Evolutionary conservation across 2,329 filamentous ascomycete species (phyloP).

Genomic region (Colletotrichum sansevieriae): DNA sequence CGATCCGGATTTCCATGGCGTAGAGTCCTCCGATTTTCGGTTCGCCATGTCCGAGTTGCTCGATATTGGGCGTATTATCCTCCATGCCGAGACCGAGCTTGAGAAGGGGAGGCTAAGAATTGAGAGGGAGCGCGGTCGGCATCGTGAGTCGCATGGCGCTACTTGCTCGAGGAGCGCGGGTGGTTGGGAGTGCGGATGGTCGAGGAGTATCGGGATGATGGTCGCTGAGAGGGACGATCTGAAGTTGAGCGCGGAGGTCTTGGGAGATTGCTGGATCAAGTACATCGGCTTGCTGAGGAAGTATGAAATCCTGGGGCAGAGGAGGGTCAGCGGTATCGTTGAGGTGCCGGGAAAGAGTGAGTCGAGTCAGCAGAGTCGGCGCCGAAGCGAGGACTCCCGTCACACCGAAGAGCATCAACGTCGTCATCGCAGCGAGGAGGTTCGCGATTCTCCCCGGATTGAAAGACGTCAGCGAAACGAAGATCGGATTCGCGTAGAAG

Average conservation of each 20-base stretch:
- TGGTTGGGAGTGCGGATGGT: slow-evolving; percentile 28
- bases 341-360: slow-evolving; percentile 12
- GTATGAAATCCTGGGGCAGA: slow-evolving; percentile 30
- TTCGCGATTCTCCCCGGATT: too few relatives aligned
- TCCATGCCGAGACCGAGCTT: slow-evolving; percentile 18
- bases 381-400: background rate
- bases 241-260: slow-evolving; percentile 24
- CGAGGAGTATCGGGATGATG: slow-evolving; percentile 6
- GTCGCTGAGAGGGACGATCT: slow-evolving; percentile 18
- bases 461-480: background rate
- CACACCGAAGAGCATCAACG: background rate
- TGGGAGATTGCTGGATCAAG: slow-evolving; percentile 33
- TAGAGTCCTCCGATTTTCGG: slow-evolving; percentile 21
- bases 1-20: slow-evolving; percentile 15
- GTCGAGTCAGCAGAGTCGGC: background rate
- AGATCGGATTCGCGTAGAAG: background rate
- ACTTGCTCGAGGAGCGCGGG: slow-evolving; percentile 1
- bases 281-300: slow-evolving; percentile 31
- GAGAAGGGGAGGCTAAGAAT: slow-evolving; percentile 19
- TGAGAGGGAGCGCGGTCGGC: slow-evolving; percentile 17
- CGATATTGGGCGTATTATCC: slow-evolving; percentile 31
- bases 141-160: slow-evolving; percentile 12
- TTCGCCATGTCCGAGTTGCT: slow-evolving; percentile 26
- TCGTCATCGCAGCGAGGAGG: background rate
- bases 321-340: slow-evolving; percentile 24